Conservation (phyloP, 2,329 filamentous ascomycete species). For the Sarocladiaceae sp. region DNA sequence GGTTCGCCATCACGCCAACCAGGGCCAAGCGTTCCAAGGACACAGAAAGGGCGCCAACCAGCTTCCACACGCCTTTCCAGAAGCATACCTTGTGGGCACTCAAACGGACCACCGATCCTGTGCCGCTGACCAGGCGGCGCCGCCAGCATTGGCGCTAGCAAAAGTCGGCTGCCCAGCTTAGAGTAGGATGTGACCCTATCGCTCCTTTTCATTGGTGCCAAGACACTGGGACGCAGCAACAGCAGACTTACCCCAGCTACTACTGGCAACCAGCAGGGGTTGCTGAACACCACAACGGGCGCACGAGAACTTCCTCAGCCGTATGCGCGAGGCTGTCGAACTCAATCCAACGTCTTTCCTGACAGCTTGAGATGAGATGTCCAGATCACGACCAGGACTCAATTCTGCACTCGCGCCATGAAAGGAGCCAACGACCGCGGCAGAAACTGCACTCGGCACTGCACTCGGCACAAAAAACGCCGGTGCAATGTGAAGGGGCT, state of each 20-base stretch:
- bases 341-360: conserved; percentile 1
- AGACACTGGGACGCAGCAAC: background rate
- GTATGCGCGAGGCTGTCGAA: conserved; percentile 1
- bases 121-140: conserved; percentile 7
- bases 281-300: background rate
- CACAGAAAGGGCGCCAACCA: background rate
- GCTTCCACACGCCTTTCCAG: conserved; percentile 8
- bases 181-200: background rate
- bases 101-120: background rate
- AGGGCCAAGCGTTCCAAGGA: background rate
- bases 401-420: too few species aligned
- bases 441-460: background rate
- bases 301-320: background rate
- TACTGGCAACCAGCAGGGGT: conserved; percentile 6
- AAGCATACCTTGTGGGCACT: background rate
- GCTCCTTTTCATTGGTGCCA: background rate
- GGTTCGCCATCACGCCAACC: background rate
- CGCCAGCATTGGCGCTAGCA: background rate
- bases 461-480: background rate
- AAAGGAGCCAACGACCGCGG: background rate
- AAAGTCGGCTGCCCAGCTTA: background rate
- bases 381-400: too few species aligned
- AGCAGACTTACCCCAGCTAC: background rate
- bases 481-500: background rate
- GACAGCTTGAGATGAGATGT: background rate